Conservation (phyloP, 1,284 basidiomycete species). For the Heterobasidion parviporum region DNA sequence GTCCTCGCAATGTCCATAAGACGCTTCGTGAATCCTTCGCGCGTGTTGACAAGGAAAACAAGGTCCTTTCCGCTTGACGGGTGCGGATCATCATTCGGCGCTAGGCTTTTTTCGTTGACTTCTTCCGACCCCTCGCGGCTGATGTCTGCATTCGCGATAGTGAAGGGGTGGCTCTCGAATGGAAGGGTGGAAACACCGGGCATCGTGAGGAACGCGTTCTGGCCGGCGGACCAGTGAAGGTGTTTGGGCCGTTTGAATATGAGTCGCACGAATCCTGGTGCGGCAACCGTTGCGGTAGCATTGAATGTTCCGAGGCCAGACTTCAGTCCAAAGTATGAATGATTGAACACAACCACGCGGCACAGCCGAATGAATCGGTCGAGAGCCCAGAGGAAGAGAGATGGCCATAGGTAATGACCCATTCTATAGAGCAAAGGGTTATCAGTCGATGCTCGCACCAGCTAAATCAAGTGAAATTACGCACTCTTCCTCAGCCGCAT, state of each 20-base stretch:
- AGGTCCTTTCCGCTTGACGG: conserved; percentile 28
- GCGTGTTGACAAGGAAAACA: conserved; percentile 42
- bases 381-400: conserved; percentile 56
- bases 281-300: conserved; percentile 36
- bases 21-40: conserved; percentile 32
- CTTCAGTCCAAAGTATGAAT: conserved; percentile 28
- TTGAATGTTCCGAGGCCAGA: conserved; percentile 20
- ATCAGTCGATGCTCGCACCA: background rate
- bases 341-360: conserved; percentile 46
- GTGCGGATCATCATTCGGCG: too few relatives aligned
- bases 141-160: conserved; percentile 31
- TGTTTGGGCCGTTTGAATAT: conserved; percentile 32
- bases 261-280: conserved; percentile 42
- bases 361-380: conserved; percentile 48
- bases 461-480: conserved; percentile 3
- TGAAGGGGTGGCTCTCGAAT: conserved; percentile 41
- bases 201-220: conserved; percentile 39
- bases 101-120: background rate
- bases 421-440: conserved; percentile 8
- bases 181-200: conserved; percentile 32
- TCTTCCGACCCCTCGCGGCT: conserved; percentile 7
- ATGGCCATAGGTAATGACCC: conserved; percentile 42
- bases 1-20: conserved; percentile 20
- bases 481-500: conserved; percentile 23
- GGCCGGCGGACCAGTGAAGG: conserved; percentile 40